Evolutionary conservation across 768 basidiomycete species (phyloP), one percentile per base, ranked within the genome.

Genomic region (Boletus barrowsii): DNA sequence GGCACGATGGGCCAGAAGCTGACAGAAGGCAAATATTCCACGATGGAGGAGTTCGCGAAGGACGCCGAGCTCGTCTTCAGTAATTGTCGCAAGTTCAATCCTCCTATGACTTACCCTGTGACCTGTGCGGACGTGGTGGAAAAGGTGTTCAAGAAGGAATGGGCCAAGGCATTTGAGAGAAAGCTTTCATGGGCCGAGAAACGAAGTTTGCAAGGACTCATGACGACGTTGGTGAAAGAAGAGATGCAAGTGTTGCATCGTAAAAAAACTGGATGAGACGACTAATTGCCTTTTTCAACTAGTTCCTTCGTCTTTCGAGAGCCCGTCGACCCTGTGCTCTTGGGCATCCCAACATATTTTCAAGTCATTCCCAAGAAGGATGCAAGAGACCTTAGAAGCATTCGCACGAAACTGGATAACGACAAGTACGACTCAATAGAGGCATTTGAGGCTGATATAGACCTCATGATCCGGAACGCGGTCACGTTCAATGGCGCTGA

Each of bases 1-100:
- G 83, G 83, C 10, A 96, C 95, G 3, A 89, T 97, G 60, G 69
- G 69, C 14, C 73, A 76, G 37, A 92, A 90, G 64, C 73, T 97
- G 55, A 76, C 79, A 37, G 74, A 81, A 48, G 81, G 78, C 46
- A 75, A 80, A 62, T 99, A 98, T 68, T 60, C 73, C 13, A 86
- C 82, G 3, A 91, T 94, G 87, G 92, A 89, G 48, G 83, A 86
- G 0, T 87, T 98, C 56, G 83, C 79, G 52, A 79, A 78, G 57
- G 95, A 98, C 62, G 75, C 90, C 48, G 84, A 90, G 49, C 82
- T 95, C 5, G 82, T 97, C 44, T 87, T 97, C 66, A 77, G 71
- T 67, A 99, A 99, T 64, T 98, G 95, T 69, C 86, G 92, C 32
- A 79, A 84, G 60, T 99, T 98, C 79, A 99, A 99, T 63, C 89